Conservation (phyloP, 2,329 filamentous ascomycete genomes). For the Scedosporium dehoogii region DNA sequence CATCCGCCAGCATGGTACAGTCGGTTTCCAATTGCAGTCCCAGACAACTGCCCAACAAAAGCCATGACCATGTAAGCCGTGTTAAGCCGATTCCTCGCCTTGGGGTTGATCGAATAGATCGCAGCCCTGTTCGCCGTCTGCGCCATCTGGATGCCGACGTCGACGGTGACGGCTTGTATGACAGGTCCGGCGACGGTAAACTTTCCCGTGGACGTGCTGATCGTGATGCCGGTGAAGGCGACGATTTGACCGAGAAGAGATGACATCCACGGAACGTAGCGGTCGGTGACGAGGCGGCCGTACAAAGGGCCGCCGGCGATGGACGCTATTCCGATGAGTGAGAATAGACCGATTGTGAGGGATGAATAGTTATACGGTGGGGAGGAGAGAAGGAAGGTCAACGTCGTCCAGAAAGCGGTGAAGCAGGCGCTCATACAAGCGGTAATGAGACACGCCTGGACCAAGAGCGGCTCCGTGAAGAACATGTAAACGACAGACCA, state of each 20-base stretch:
- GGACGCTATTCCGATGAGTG: constrained; percentile 62
- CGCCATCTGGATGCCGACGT: constrained; percentile 62
- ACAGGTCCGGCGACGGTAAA: constrained; percentile 62
- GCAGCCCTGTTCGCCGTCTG: constrained; percentile 64
- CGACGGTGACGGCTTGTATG: constrained; percentile 59
- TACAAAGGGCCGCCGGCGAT: constrained; percentile 62
- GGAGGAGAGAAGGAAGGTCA: constrained; percentile 68
- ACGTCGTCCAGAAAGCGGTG: constrained; percentile 49
- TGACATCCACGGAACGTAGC: constrained; percentile 56
- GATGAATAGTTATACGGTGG: constrained; percentile 59
- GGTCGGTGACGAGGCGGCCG: constrained; percentile 59
- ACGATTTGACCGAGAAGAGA: constrained; percentile 52
- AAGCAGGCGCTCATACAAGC: constrained; percentile 47
- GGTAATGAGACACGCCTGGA: constrained; percentile 58
- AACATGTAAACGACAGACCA: constrained; percentile 55
- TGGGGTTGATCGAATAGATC: constrained; percentile 63
- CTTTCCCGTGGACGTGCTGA: constrained; percentile 60
- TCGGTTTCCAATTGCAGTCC: constrained; percentile 49
- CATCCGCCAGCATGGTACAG: constrained; percentile 42
- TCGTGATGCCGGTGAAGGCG: constrained; percentile 48
- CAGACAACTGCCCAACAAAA: constrained; percentile 67
- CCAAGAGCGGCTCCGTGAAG: constrained; percentile 54
- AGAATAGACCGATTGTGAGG: constrained; percentile 65
- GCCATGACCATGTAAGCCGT: constrained; percentile 72
- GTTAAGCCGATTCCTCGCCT: constrained; percentile 65